Evolutionary conservation across 192 early-diverging fungal species (phyloP).

Genomic region (Coemansia sp.): DNA sequence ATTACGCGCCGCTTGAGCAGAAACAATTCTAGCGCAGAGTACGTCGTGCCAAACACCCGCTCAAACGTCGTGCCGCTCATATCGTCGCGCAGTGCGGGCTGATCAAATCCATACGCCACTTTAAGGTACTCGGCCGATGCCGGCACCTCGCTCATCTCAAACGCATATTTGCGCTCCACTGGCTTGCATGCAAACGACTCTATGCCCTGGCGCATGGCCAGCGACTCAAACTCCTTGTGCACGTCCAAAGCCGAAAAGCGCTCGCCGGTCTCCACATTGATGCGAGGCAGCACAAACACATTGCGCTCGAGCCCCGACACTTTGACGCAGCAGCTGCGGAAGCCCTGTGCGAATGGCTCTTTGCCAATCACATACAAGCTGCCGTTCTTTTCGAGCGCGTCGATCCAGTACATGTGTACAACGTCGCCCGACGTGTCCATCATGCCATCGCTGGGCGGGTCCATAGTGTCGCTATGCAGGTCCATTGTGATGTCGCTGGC

Average conservation of each 20-base stretch:
- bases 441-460: background rate
- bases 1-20: slow-evolving; percentile 91
- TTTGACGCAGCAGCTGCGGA: slow-evolving; percentile 77
- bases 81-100: slow-evolving; percentile 57
- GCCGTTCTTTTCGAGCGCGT: slow-evolving; percentile 83
- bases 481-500: slow-evolving; percentile 4
- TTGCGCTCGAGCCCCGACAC: slow-evolving; percentile 83
- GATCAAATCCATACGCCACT: slow-evolving; percentile 75
- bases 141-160: slow-evolving; percentile 82
- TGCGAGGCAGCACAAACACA: slow-evolving; percentile 88
- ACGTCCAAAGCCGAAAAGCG: slow-evolving; percentile 58
- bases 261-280: slow-evolving; percentile 48
- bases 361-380: slow-evolving; percentile 92
- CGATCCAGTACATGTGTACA: slow-evolving; percentile 82
- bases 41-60: slow-evolving; percentile 85
- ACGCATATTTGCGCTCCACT: slow-evolving; percentile 85
- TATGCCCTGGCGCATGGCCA: slow-evolving; percentile 62
- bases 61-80: slow-evolving; percentile 70
- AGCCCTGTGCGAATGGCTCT: slow-evolving; percentile 38
- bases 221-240: slow-evolving; percentile 68
- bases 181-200: slow-evolving; percentile 59
- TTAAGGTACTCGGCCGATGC: slow-evolving; percentile 81
- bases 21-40: slow-evolving; percentile 87
- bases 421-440: background rate
- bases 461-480: background rate